Evolutionary conservation across 2,329 filamentous ascomycete species (phyloP).

Genomic region (Conoideocrella luteorostrata): DNA sequence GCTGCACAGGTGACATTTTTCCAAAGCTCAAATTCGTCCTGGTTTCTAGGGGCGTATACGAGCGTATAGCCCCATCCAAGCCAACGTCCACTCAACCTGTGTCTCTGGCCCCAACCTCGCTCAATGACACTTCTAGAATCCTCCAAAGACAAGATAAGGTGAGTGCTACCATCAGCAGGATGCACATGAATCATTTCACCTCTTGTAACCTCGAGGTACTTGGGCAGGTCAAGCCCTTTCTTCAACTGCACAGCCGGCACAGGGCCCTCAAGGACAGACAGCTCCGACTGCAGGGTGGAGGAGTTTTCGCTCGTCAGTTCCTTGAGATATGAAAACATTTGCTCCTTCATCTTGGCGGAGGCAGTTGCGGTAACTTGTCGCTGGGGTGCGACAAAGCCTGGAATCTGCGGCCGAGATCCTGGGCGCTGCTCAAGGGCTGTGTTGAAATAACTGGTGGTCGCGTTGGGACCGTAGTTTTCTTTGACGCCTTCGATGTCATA

Average conservation of each 20-base stretch:
- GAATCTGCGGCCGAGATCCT: slow-evolving; percentile 11
- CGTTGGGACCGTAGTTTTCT: slow-evolving; percentile 8
- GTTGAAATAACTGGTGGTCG: slow-evolving; percentile 11
- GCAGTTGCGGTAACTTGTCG: slow-evolving; percentile 11
- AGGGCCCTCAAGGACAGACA: slow-evolving; percentile 13
- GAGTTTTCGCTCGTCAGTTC: slow-evolving; percentile 8
- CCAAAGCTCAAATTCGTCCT: slow-evolving; percentile 13
- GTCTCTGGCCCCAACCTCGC: slow-evolving; percentile 33
- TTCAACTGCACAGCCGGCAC: slow-evolving; percentile 14
- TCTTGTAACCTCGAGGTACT: slow-evolving; percentile 8
- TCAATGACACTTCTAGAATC: slow-evolving; percentile 29
- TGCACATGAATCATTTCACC: slow-evolving; percentile 32
- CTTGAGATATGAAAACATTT: slow-evolving; percentile 12
- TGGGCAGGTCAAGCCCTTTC: slow-evolving; percentile 1
- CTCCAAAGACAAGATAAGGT: slow-evolving; percentile 28
- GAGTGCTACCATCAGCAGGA: slow-evolving; percentile 28
- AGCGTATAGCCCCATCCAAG: slow-evolving; percentile 16
- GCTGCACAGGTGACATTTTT: slow-evolving; percentile 12
- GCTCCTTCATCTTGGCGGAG: slow-evolving; percentile 8
- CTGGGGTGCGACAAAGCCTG: slow-evolving; percentile 14
- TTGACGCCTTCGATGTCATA: slow-evolving; percentile 18
- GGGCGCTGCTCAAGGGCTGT: slow-evolving; percentile 1
- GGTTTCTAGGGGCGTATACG: slow-evolving; percentile 13
- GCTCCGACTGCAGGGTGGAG: slow-evolving; percentile 8
- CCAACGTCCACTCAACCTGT: slow-evolving; percentile 19